Conservation (phyloP, 495 filamentous ascomycete species). For the Letharia columbiana region DNA sequence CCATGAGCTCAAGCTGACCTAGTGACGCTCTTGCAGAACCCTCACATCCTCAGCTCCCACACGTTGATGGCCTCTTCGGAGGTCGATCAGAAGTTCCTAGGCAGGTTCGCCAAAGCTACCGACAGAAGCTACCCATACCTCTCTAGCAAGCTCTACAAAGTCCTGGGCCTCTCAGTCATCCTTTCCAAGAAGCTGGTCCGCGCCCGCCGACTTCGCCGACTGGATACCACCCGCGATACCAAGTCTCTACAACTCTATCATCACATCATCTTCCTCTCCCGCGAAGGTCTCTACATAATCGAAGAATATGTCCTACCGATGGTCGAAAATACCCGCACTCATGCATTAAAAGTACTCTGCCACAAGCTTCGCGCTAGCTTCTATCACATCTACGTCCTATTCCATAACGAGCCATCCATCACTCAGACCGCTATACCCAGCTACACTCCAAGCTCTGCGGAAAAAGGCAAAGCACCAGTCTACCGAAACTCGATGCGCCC, state of each 20-base stretch:
- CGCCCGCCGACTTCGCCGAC: conserved; percentile 73
- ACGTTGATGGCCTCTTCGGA: conserved; percentile 87
- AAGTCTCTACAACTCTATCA: conserved; percentile 72
- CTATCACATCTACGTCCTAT: conserved; percentile 93
- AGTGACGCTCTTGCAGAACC: conserved; percentile 20
- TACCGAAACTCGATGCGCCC: conserved; percentile 23
- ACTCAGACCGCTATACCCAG: conserved; percentile 38
- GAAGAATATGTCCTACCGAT: conserved; percentile 81
- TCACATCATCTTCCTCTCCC: conserved; percentile 90
- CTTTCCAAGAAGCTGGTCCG: conserved; percentile 75
- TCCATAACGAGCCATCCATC: conserved; percentile 69
- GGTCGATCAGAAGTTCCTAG: conserved; percentile 94
- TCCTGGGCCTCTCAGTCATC: conserved; percentile 84
- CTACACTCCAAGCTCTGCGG: conserved; percentile 26
- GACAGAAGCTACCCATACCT: conserved; percentile 64
- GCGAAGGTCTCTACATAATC: conserved; percentile 79
- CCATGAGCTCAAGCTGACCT: conserved; percentile 14
- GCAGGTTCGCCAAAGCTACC: conserved; percentile 69
- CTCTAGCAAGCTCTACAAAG: conserved; percentile 73
- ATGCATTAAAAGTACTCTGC: conserved; percentile 73
- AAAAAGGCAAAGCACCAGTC: conserved; percentile 17
- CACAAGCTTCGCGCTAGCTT: conserved; percentile 90
- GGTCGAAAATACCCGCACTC: conserved; percentile 49
- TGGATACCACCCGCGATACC: conserved; percentile 69
- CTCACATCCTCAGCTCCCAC: conserved; percentile 23